phyloP scores from a whole-genome alignment of 768 basidiomycete species.

The Phanerochaete carnosa region DNA sequence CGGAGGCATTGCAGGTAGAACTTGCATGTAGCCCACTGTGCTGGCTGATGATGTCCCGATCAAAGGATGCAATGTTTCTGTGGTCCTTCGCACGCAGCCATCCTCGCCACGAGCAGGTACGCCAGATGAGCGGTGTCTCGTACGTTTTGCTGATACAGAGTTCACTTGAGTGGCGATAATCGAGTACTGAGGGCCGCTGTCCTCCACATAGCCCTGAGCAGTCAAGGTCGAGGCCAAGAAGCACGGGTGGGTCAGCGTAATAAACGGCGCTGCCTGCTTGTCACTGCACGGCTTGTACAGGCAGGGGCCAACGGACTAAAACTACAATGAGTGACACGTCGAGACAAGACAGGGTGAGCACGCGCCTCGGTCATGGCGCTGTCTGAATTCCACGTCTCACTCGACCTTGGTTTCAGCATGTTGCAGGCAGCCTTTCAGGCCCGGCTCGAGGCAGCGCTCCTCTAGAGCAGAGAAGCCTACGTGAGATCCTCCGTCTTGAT shows the following conservation, averaged over 20 bases:
- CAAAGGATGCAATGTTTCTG: conserved; percentile 53
- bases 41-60: conserved; percentile 75
- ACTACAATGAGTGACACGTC: background rate
- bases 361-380: conserved; percentile 74
- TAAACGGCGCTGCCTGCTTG: conserved; percentile 51
- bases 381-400: conserved; percentile 71
- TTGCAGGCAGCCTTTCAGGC: conserved; percentile 71
- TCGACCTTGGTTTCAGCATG: conserved; percentile 66
- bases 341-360: background rate
- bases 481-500: conserved; percentile 5
- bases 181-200: background rate
- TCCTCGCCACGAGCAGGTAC: conserved; percentile 63
- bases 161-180: background rate
- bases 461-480: conserved; percentile 34
- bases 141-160: conserved; percentile 37
- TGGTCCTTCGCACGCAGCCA: conserved; percentile 40
- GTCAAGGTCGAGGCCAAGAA: background rate
- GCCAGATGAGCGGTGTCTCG: conserved; percentile 64
- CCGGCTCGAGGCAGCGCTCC: conserved; percentile 66
- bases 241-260: background rate
- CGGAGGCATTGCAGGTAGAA: conserved; percentile 1
- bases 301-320: conserved; percentile 68
- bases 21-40: conserved; percentile 79
- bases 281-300: conserved; percentile 76
- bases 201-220: background rate